Base-by-base conservation (phyloP, 495 filamentous ascomycete genomes). In the Talaromyces adpressus region DNA sequence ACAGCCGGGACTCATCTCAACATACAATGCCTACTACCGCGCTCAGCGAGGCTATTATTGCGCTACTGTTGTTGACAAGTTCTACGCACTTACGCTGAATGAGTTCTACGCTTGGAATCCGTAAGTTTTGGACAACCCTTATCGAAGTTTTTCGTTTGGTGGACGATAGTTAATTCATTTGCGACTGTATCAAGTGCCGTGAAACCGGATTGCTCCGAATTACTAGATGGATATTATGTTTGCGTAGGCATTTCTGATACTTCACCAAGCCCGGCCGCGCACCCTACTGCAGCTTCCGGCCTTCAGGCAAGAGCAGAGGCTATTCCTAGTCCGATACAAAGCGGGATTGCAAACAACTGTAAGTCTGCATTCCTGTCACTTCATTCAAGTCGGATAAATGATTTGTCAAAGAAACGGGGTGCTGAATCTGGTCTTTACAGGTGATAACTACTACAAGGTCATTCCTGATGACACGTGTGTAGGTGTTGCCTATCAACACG, bases 191-290 rank as follows among this genome's bases (percentile, higher is more conserved):
- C 22, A n/a, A 62, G 60, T 30, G 58, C 57, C 16, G 63, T 65
- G 5, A 41, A 57, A 45, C 54, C 57, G 20, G 58, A 61, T 14
- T 65, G 63, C 20, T 61, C 57, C 3, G 16, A 52, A 83, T 80
- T 70, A 84, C 86, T 3, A 81, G 81, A 68, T 79, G 67, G 65
- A 6, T 65, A 65, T 18, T 65, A 63, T 45, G 67, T 68, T 3
- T 69, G 67, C 22, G 57, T 69, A 34, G 67, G 62, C 7, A 41
- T 67, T 27, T 57, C 64, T 23, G 57, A 54, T 25, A 58, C 64
- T 20, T 23, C 56, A 8, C 60, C 61, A 30, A 58, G 23, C 16
- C 54, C 53, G 4, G 56, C 25, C 27, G 62, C 14, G 5, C 39
- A 60, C 1, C 23, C 39, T 41, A 30, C 56, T 16, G 29, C 39